Base-by-base conservation (phyloP, 2,329 filamentous ascomycete species). In the Botrytis tulipae region DNA sequence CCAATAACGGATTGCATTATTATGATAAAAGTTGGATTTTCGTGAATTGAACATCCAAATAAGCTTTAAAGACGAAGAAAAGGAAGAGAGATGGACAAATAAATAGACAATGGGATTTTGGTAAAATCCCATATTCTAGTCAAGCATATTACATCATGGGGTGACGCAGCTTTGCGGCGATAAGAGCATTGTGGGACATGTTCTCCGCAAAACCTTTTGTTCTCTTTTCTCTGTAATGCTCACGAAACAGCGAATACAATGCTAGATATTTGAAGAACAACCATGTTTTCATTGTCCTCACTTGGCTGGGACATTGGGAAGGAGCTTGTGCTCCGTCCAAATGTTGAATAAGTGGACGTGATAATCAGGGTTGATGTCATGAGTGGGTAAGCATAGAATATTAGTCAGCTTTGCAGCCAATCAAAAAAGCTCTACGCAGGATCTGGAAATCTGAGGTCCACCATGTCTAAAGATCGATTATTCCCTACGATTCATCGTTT, bases 1-100 rank as follows among this genome's bases (percentile, higher is more conserved):
- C 70, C 70, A 60, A 72, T 37, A 37, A 60, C 70, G 22, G 70
- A 72, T 29, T 72, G 70, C 70, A 72, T 72, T 66, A 7, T 67
- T 25, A 44, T 35, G 61, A 67, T 57, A 37, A 14, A 7, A 40
- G 37, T 16, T 65, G 25, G 10, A 32, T 16, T 57, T 2, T 57
- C 6, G 51, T 18, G 7, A 16, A 18, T 16, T 29, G 51, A 29
- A 29, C 0, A 57, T 57, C n/a, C n/a, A 57, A 32, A 57, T 32
- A 29, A 29, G 16, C 2, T 9, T 57, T 1, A 6, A 9, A 3
- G 18, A 57, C 7, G n/a, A 18, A 29, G n/a, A 57, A 9, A 29
- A 57, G 51, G 3, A 32, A 29, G 18, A 16, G 29, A 18, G n/a
- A 29, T n/a, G 20, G 48, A 5, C 10, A n/a, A 54, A 54, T 54